Percentiles rank a stretch among this genome's conserved stretches.
These are phyloP conservation scores for Plenodomus biglobosus DNA, from an alignment of 2,329 filamentous ascomycete species.

Conservation along the genomic window DNA sequence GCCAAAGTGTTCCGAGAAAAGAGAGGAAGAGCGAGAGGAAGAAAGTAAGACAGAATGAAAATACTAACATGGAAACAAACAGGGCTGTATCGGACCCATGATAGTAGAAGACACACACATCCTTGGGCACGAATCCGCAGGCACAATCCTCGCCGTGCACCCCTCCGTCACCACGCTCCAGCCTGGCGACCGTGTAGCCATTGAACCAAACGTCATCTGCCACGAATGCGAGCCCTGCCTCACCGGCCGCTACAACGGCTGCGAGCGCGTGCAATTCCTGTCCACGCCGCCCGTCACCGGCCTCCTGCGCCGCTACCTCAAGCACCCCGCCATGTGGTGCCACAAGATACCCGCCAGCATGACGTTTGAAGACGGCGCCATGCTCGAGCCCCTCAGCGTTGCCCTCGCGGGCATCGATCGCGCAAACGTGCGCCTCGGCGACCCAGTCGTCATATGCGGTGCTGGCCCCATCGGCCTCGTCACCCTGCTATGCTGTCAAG, in stretches of 20 bases:
- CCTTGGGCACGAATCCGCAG: slow-evolving; percentile 90
- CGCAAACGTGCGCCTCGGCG: slow-evolving; percentile 77
- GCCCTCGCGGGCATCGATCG: slow-evolving; percentile 86
- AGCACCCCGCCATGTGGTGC: slow-evolving; percentile 92
- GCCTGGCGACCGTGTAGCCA: slow-evolving; percentile 84
- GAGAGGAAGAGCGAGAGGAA: no score
- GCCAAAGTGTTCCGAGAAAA: no score
- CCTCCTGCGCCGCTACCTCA: slow-evolving; percentile 87
- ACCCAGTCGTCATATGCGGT: slow-evolving; percentile 85
- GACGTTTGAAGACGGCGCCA: slow-evolving; percentile 85
- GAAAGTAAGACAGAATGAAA: no score
- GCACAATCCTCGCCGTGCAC: slow-evolving; percentile 76
- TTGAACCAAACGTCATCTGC: slow-evolving; percentile 95
- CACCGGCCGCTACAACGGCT: slow-evolving; percentile 93
- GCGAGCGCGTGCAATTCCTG: slow-evolving; percentile 80
- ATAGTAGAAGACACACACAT: slow-evolving; percentile 87
- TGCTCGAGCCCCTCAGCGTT: slow-evolving; percentile 88
- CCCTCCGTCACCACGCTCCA: slow-evolving; percentile 76
- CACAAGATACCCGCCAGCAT: slow-evolving; percentile 87
- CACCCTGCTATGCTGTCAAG: slow-evolving; percentile 74
- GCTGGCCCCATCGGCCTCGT: slow-evolving; percentile 93
- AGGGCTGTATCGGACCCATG: slow-evolving; percentile 89
- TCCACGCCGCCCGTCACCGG: slow-evolving; percentile 89
- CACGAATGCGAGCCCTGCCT: slow-evolving; percentile 86
- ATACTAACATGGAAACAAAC: neutral